Evolutionary conservation across 257 asterid species (phyloP).

Genomic region (Solanum chilense): DNA sequence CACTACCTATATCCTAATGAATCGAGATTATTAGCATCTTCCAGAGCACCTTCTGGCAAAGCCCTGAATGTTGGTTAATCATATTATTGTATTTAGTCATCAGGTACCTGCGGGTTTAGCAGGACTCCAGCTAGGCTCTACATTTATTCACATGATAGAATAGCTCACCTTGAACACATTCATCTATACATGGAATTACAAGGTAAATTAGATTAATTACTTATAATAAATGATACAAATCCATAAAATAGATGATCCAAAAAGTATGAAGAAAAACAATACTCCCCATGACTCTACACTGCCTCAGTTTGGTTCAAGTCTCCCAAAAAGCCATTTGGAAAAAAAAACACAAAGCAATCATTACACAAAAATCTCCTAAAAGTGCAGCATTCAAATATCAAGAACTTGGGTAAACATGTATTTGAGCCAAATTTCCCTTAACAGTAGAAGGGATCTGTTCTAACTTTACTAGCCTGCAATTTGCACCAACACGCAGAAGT

Average conservation of each 20-base stretch:
- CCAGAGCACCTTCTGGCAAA: not conserved
- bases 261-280: not conserved
- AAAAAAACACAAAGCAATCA: not conserved
- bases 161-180: not conserved
- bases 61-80: not conserved
- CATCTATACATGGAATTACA: not conserved
- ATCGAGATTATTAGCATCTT: not conserved
- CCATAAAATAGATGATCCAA: not conserved
- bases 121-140: not conserved
- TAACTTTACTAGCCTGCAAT: not conserved
- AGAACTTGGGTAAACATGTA: not conserved
- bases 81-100: not conserved
- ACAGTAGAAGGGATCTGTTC: not conserved
- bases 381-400: not conserved
- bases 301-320: not conserved
- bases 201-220: not conserved
- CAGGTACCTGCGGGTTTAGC: not conserved
- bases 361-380: not conserved
- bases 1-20: not conserved
- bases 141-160: not conserved
- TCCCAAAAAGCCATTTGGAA: not conserved
- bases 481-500: not conserved
- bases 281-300: not conserved
- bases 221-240: not conserved
- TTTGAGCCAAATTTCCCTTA: not conserved